Percentiles rank a stretch among this genome's conserved stretches.
These are phyloP conservation scores for Termitomyces sp. DNA, from an alignment of 768 basidiomycete species.

Conservation along the genomic window DNA sequence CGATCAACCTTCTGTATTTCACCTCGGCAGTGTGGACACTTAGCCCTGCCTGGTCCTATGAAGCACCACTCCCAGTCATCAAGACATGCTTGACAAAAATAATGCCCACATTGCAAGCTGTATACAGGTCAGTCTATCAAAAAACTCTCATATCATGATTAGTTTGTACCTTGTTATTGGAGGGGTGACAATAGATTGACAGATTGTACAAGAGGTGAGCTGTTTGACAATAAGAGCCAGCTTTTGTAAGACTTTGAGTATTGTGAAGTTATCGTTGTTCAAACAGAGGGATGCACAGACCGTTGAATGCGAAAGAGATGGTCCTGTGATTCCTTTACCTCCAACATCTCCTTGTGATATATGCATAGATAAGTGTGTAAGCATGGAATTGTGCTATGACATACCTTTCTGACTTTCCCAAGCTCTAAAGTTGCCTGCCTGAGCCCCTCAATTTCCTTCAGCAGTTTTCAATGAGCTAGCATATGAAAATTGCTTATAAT, in stretches of 20 bases:
- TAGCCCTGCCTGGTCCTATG: not conserved
- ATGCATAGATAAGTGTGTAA: too few species aligned
- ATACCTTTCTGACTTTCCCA: too few species aligned
- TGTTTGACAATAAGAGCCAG: not conserved
- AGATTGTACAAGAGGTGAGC: not conserved
- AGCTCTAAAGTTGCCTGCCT: too few species aligned
- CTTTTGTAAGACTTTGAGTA: not conserved
- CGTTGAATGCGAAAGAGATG: not conserved
- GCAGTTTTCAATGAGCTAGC: too few species aligned
- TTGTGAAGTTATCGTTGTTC: not conserved
- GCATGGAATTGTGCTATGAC: too few species aligned
- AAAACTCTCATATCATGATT: too few species aligned
- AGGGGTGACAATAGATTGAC: not conserved
- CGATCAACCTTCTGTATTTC: not conserved
- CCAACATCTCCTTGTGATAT: too few species aligned
- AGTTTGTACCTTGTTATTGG: not conserved
- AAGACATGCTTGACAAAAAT: not conserved
- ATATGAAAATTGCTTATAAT: too few species aligned
- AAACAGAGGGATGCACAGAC: not conserved
- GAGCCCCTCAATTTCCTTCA: too few species aligned
- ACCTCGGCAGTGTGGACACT: not conserved
- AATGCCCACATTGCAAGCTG: not conserved
- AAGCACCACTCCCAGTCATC: not conserved
- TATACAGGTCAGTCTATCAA: not conserved
- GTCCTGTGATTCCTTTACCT: not conserved